These are phyloP conservation scores for Cercospora janseana DNA, from an alignment of 2,329 filamentous ascomycete genomes.

Conservation along the genomic window DNA sequence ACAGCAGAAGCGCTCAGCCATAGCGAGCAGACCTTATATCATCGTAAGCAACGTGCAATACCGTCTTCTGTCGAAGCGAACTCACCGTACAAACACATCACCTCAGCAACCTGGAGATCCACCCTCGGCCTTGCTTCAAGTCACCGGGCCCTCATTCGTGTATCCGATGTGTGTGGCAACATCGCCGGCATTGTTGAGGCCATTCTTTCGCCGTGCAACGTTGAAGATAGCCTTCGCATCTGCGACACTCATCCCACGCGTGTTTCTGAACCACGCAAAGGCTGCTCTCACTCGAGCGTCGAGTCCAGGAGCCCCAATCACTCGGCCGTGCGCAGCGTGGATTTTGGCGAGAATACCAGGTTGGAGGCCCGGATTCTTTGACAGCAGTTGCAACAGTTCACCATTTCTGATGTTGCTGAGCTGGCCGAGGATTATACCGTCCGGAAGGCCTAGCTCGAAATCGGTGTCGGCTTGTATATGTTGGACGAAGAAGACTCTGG, in stretches of 20 bases:
- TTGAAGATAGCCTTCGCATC: background rate
- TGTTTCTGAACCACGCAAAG: background rate
- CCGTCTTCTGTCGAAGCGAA: no score
- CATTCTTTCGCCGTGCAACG: background rate
- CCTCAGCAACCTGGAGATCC: no score
- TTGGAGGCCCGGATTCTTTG: background rate
- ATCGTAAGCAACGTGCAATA: no score
- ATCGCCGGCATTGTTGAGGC: background rate
- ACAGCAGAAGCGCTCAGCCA: no score
- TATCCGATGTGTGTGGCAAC: background rate
- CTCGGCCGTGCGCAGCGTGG: background rate
- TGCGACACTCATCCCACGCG: background rate
- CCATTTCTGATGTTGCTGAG: background rate
- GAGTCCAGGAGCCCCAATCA: background rate
- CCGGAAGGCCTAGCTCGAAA: background rate
- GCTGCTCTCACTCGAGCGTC: background rate
- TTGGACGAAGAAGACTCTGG: background rate
- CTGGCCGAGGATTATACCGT: background rate
- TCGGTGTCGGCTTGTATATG: background rate
- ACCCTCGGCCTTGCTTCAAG: no score
- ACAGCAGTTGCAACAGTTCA: background rate
- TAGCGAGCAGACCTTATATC: no score
- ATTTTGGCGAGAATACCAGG: background rate
- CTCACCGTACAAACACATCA: no score
- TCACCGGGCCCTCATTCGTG: background rate